phyloP scores from a whole-genome alignment of 2,329 filamentous ascomycete species.

The Sporothrix dimorphospora region DNA sequence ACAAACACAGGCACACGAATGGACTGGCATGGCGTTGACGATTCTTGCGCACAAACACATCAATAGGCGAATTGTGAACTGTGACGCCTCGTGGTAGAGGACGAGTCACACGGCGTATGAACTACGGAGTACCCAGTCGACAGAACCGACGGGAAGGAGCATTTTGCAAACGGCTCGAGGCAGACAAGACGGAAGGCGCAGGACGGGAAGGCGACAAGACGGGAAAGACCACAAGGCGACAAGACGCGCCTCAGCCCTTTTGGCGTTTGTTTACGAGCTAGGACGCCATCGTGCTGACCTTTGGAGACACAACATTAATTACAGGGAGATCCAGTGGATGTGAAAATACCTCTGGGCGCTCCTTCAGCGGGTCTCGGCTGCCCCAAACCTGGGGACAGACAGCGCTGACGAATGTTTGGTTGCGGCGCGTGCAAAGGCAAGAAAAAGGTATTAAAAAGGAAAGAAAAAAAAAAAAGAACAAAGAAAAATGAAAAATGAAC shows the following conservation, averaged over 20 bases:
- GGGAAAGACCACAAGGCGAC: not conserved
- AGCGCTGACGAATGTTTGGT: not conserved
- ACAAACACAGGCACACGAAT: not conserved
- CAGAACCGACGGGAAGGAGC: not conserved
- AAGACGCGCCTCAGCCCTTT: constrained; percentile 9
- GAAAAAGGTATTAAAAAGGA: too few relatives aligned
- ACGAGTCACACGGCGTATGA: constrained; percentile 2
- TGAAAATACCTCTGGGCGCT: not conserved
- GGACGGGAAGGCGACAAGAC: not conserved
- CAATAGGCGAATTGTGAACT: not conserved
- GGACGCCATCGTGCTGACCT: not conserved
- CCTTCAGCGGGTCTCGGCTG: not conserved
- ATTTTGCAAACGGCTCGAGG: not conserved
- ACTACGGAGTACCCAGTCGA: not conserved
- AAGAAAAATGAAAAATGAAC: not conserved
- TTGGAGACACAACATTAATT: not conserved
- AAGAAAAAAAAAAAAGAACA: not conserved
- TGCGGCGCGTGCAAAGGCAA: too few relatives aligned
- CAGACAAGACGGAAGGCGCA: not conserved
- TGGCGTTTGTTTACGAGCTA: not conserved
- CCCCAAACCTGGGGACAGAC: not conserved
- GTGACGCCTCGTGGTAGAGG: not conserved
- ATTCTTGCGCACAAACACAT: not conserved
- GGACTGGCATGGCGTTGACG: not conserved
- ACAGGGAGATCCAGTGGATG: not conserved